Conservation (phyloP, 192 early-diverging fungal species). For the Funneliformis mosseae region DNA sequence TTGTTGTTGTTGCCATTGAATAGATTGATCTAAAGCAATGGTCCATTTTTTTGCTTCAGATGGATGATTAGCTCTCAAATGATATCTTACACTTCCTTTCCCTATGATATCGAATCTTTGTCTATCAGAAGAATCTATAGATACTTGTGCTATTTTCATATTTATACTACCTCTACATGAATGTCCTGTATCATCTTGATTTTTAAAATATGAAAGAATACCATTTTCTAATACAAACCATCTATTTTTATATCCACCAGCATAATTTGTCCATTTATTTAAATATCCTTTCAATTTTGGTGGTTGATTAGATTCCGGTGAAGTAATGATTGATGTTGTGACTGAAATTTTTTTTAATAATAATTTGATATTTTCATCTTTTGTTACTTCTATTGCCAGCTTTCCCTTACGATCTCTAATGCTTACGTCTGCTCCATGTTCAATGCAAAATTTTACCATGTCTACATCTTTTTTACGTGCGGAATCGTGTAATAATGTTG, state of each 20-base stretch:
- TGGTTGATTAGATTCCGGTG: constrained; percentile 56
- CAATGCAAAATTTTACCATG: constrained; percentile 71
- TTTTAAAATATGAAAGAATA: constrained; percentile 82
- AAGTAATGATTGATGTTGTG: constrained; percentile 50
- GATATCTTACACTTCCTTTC: constrained; percentile 74
- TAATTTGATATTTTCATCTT: constrained; percentile 53
- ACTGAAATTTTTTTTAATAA: constrained; percentile 45
- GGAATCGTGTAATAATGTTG: constrained; percentile 71
- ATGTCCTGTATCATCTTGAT: constrained; percentile 72
- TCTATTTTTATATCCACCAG: constrained; percentile 74
- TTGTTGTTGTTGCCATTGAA: constrained; percentile 67
- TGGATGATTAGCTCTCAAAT: constrained; percentile 64
- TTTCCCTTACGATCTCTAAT: constrained; percentile 69
- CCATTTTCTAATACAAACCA: constrained; percentile 84
- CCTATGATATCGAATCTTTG: constrained; percentile 78
- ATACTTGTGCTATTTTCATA: constrained; percentile 67
- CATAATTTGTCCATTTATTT: constrained; percentile 88
- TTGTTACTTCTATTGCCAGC: constrained; percentile 57
- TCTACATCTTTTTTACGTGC: constrained; percentile 61
- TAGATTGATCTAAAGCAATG: constrained; percentile 74
- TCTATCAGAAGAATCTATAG: constrained; percentile 63
- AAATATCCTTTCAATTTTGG: constrained; percentile 67
- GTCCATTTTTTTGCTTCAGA: constrained; percentile 85
- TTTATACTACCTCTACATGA: constrained; percentile 82
- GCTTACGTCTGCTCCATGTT: constrained; percentile 74